Evolutionary conservation across 202 grass and related monocot species (phyloP), one percentile per base, ranked within the genome.

Genomic region (Elaeis oleifera): DNA sequence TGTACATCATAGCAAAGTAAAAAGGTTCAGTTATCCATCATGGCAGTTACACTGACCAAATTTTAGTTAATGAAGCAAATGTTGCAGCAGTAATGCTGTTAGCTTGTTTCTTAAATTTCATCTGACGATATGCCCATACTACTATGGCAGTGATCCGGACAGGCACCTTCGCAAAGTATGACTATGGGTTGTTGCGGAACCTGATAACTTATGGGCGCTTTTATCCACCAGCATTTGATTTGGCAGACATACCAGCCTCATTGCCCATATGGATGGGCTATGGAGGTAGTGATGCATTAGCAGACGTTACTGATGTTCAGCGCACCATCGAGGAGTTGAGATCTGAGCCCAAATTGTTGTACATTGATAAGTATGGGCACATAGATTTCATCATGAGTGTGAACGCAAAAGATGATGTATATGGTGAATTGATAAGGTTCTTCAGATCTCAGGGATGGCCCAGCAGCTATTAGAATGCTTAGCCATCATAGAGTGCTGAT

Each of bases 221-320:
- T 51, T 65, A 50, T 22, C 84, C 91, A 25, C 81, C 91, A 15
- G 23, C 84, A 23, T 88, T 85, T 20, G 49, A 88, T 58, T 69
- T 96, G 48, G 77, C 74, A 53, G 56, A 69, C 59, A 85, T 96
- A 70, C 87, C 87, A 0, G 79, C 82, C 48, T 81, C 76, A 14
- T 74, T 96, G 56, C 91, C 84, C 15, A 65, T 96, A 13, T 96
- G 91, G 91, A 85, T 90, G 84, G 91, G 73, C 16, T 90, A 90
- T 50, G 87, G 87, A 26, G 87, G 91, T 13, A 74, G 76, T 39
- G 90, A 95, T 75, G 86, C 65, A 72, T 75, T 95, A 78, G 86
- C 86, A 23, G 90, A 96, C 53, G 19, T 79, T 59, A 85, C 60
- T 2, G 91, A 96, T 63, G 73, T 96, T 7, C 65, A 72, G 3